These are phyloP conservation scores for Xylaria digitata DNA, from an alignment of 2,329 filamentous ascomycete genomes.

Conservation along the genomic window DNA sequence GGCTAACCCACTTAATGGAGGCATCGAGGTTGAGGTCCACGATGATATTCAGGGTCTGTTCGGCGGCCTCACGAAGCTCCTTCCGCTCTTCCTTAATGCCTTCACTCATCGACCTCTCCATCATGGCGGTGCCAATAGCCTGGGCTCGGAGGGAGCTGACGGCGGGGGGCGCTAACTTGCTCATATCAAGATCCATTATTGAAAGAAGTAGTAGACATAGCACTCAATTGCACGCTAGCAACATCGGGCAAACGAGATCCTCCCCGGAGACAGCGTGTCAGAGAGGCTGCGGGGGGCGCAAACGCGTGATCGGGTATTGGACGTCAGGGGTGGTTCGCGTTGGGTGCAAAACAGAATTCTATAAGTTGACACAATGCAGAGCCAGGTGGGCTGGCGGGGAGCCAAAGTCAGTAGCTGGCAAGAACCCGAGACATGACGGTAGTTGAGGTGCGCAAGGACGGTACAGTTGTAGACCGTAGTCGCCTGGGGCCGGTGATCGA, in stretches of 20 bases:
- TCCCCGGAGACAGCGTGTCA: conserved; percentile 33
- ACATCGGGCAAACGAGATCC: conserved; percentile 50
- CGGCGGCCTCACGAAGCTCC: conserved; percentile 92
- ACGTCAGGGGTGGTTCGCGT: conserved; percentile 30
- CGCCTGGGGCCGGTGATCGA: conserved; percentile 42
- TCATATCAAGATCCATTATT: conserved; percentile 60
- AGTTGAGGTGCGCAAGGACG: conserved; percentile 42
- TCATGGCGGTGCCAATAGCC: conserved; percentile 64
- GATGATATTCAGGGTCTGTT: conserved; percentile 96
- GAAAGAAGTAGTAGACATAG: conserved; percentile 46
- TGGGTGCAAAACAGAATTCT: conserved; percentile 41
- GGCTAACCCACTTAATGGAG: conserved; percentile 93
- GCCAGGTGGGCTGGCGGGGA: conserved; percentile 53
- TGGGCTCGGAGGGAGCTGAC: conserved; percentile 64
- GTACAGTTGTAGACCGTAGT: conserved; percentile 33
- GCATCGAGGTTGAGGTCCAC: conserved; percentile 92
- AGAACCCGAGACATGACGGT: conserved; percentile 55
- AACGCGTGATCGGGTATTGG: conserved; percentile 46
- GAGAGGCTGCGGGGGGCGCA: conserved; percentile 37
- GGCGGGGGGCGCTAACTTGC: conserved; percentile 63
- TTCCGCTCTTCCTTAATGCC: conserved; percentile 94
- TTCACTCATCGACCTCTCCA: conserved; percentile 80
- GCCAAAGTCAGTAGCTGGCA: conserved; percentile 55
- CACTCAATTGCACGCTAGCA: conserved; percentile 48
- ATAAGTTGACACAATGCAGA: conserved; percentile 45